Percentiles rank a stretch among this genome's conserved stretches.
phyloP scores from a whole-genome alignment of 371 early-diverging fungal species.

The Choanephora cucurbitarum region DNA sequence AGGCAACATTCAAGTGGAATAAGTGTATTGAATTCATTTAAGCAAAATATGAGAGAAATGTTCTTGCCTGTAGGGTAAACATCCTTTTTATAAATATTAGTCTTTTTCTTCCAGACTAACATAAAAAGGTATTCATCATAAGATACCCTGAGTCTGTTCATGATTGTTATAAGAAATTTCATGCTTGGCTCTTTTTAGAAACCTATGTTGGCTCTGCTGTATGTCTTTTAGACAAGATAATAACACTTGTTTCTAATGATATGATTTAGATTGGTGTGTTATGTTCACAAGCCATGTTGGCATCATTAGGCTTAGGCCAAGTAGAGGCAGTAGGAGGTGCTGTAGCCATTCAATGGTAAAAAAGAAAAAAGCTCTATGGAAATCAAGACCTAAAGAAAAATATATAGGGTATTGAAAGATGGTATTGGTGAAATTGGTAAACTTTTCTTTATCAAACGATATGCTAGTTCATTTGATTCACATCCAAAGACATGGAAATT shows the following conservation, averaged over 20 bases:
- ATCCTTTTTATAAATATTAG: background rate
- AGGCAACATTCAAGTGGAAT: constrained; percentile 16
- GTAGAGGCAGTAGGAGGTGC: constrained; percentile 65
- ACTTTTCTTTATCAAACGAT: constrained; percentile 71
- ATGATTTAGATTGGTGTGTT: constrained; percentile 68
- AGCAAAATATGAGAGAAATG: constrained; percentile 58
- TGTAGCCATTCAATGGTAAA: constrained; percentile 71
- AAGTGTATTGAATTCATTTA: constrained; percentile 33
- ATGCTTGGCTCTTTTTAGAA: constrained; percentile 67
- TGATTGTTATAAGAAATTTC: constrained; percentile 59
- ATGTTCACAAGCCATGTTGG: constrained; percentile 74
- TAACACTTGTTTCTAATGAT: background rate
- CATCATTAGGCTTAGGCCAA: constrained; percentile 59
- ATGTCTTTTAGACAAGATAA: constrained; percentile 4
- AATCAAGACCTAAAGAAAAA: background rate
- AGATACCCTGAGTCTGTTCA: constrained; percentile 57
- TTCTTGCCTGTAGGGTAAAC: constrained; percentile 65
- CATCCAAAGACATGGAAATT: constrained; percentile 78
- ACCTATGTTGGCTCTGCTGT: constrained; percentile 68
- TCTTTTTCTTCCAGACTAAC: too few relatives aligned
- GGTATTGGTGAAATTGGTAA: constrained; percentile 75
- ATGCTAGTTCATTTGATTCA: constrained; percentile 70
- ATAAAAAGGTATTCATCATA: background rate
- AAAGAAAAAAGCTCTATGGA: background rate
- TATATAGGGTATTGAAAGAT: constrained; percentile 64